Evolutionary conservation across 2,329 filamentous ascomycete genomes (phyloP).

Genomic region (Atkinsonella texensis): DNA sequence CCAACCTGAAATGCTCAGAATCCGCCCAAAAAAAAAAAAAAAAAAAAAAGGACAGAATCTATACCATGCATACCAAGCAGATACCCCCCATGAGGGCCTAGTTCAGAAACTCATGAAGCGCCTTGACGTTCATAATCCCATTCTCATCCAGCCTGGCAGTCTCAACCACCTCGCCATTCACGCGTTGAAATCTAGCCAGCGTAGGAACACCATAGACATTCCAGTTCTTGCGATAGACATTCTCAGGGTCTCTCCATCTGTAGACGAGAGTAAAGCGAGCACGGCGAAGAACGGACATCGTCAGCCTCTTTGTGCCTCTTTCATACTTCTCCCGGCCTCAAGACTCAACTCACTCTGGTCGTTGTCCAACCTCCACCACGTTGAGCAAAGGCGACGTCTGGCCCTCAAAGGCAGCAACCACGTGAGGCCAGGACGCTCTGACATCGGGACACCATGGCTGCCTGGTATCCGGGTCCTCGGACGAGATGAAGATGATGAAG

Average conservation of each 20-base stretch:
- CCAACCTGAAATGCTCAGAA: no score
- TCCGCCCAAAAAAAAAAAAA: no score
- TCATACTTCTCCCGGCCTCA: not conserved
- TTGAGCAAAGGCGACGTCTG: constrained; percentile 14
- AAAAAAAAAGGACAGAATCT: no score
- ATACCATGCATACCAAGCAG: no score
- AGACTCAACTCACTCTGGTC: constrained; percentile 20
- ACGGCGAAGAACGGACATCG: not conserved
- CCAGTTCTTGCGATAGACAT: constrained; percentile 23
- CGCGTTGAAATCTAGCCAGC: constrained; percentile 20
- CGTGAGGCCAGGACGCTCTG: constrained; percentile 20
- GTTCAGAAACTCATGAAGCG: constrained; percentile 3
- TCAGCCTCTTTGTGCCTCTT: not conserved
- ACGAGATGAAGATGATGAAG: constrained; percentile 26
- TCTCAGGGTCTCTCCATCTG: constrained; percentile 23
- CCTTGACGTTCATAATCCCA: constrained; percentile 3
- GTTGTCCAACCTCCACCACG: constrained; percentile 23
- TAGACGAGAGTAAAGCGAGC: not conserved
- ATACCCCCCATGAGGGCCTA: not conserved
- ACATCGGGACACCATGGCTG: constrained; percentile 29
- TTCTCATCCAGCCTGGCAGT: constrained; percentile 6
- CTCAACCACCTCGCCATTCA: constrained; percentile 16
- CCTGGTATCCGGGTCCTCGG: constrained; percentile 20
- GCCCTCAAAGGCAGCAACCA: constrained; percentile 18
- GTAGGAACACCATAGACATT: constrained; percentile 21